Evolutionary conservation across 2,329 filamentous ascomycete species (phyloP).

Genomic region (Metarhizium guizhouense): DNA sequence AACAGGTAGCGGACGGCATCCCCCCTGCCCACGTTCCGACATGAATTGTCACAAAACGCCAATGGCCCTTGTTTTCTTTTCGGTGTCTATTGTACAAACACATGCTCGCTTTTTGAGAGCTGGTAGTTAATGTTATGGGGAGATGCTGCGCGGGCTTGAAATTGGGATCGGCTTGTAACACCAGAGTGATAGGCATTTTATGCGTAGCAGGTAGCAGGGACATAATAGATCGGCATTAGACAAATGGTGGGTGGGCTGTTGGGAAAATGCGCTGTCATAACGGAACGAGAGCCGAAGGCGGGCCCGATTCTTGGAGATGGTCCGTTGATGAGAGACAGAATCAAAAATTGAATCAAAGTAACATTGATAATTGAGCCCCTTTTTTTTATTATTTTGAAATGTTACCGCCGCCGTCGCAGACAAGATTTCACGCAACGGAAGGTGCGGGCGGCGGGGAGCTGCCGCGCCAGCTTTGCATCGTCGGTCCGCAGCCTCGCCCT

Average conservation of each 20-base stretch:
- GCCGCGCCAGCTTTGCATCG: not conserved
- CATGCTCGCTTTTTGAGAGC: not conserved
- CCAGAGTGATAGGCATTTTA: not conserved
- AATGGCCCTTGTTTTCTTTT: not conserved
- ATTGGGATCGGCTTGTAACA: constrained; percentile 1
- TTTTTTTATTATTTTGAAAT: not conserved
- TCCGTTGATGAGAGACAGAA: not conserved
- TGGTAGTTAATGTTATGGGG: not conserved
- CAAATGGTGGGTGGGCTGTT: not conserved
- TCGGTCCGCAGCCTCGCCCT: not conserved
- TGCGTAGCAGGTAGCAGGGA: not conserved
- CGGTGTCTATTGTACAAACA: not conserved
- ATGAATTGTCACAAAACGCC: not conserved
- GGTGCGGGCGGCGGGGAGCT: not conserved
- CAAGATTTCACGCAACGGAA: not conserved
- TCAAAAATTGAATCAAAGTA: not conserved
- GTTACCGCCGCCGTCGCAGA: too few relatives aligned
- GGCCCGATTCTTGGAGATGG: not conserved
- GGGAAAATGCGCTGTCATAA: not conserved
- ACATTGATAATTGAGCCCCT: not conserved
- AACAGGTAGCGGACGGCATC: not conserved
- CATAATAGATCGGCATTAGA: constrained; percentile 3
- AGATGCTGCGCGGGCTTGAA: not conserved
- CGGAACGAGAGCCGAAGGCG: not conserved
- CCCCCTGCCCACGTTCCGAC: constrained; percentile 1